phyloP scores from a whole-genome alignment of 163 green algal species.

The Chlorella variabilis region DNA sequence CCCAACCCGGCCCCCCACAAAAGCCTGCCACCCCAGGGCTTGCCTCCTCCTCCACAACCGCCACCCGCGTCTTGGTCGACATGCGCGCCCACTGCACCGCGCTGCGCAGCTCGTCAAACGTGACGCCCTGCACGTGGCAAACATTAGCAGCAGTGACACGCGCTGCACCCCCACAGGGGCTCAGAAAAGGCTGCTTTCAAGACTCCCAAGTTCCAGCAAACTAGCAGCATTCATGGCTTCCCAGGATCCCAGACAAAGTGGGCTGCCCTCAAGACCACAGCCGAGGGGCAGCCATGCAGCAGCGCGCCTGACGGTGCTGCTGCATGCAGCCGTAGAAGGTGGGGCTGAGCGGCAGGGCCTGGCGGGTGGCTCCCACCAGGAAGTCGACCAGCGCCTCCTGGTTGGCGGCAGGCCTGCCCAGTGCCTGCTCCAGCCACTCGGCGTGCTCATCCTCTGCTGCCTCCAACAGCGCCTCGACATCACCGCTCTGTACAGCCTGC shows the following conservation, averaged over 20 bases:
- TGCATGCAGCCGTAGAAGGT: slow-evolving; percentile 37
- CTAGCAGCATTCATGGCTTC: too few relatives aligned
- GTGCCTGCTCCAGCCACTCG: not conserved
- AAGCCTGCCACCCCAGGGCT: too few relatives aligned
- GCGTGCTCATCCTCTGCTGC: slow-evolving; percentile 8
- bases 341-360: slow-evolving; percentile 4
- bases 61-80: slow-evolving; percentile 17
- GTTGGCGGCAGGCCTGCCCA: not conserved
- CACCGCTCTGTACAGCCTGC: not conserved
- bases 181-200: not conserved
- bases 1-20: too few relatives aligned
- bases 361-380: slow-evolving; percentile 11
- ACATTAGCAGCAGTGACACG: too few relatives aligned
- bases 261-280: too few relatives aligned
- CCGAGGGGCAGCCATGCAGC: too few relatives aligned
- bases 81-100: slow-evolving; percentile 29
- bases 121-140: slow-evolving; percentile 12
- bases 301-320: not conserved
- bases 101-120: slow-evolving; percentile 12
- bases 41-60: slow-evolving; percentile 12
- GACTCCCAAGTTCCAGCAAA: too few relatives aligned
- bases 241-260: too few relatives aligned
- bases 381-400: not conserved
- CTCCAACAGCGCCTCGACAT: not conserved
- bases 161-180: too few relatives aligned